phyloP scores from a whole-genome alignment of 768 basidiomycete species.

The Pleurotus sapidus region DNA sequence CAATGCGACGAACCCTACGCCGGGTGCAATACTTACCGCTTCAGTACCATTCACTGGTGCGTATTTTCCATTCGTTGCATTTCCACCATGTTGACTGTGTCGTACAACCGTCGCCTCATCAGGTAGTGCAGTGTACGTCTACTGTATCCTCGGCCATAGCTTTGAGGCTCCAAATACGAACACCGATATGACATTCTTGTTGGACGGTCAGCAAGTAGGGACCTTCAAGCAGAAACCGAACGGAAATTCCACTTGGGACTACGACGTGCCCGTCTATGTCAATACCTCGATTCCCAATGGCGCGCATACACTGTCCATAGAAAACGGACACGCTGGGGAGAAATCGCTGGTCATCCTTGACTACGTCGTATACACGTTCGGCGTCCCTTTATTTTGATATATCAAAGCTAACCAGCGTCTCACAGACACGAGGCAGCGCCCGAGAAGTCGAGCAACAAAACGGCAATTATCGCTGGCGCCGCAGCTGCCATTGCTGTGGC shows the following conservation, averaged over 20 bases:
- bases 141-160: conserved; percentile 5
- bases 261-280: conserved; percentile 3
- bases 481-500: neutral
- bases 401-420: too few relatives aligned
- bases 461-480: neutral
- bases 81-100: too few relatives aligned
- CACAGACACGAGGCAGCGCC: neutral
- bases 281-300: conserved; percentile 3
- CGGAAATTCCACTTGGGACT: neutral
- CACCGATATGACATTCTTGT: conserved; percentile 6
- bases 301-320: conserved; percentile 6
- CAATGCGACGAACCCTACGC: neutral
- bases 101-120: too few relatives aligned
- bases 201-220: conserved; percentile 7
- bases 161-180: neutral
- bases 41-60: conserved; percentile 7
- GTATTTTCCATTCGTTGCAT: neutral
- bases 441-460: conserved; percentile 1
- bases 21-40: conserved; percentile 1
- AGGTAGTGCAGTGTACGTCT: conserved; percentile 8
- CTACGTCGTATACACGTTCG: conserved; percentile 8
- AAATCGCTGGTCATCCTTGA: conserved; percentile 5
- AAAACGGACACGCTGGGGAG: neutral
- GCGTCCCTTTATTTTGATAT: too few relatives aligned
- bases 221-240: conserved; percentile 4